Evolutionary conservation across 257 asterid genomes (phyloP).

Genomic region (Euphrasia confusa): DNA sequence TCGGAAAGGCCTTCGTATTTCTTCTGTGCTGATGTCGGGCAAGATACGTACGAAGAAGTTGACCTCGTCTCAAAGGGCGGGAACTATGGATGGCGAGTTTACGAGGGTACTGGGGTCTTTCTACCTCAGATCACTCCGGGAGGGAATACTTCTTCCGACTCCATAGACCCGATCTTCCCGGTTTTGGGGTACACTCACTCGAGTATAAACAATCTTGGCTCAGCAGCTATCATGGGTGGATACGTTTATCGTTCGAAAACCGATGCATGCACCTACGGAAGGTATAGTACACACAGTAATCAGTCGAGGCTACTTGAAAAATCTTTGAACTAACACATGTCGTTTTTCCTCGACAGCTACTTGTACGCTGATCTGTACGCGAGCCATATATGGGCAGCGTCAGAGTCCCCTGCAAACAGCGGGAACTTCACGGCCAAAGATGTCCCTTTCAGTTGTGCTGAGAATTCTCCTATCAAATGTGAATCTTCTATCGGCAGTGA

Average conservation of each 20-base stretch:
- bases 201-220: slow-evolving; percentile 56
- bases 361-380: slow-evolving; percentile 87
- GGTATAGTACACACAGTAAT: slow-evolving; percentile 27
- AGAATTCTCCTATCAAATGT: slow-evolving; percentile 71
- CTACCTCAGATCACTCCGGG: slow-evolving; percentile 50
- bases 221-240: slow-evolving; percentile 93
- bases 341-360: slow-evolving; percentile 48
- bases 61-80: slow-evolving; percentile 84
- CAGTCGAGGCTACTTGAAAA: too few relatives aligned
- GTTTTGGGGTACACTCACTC: slow-evolving; percentile 71
- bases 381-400: slow-evolving; percentile 66
- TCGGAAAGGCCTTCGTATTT: slow-evolving; percentile 85
- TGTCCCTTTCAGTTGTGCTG: slow-evolving; percentile 67
- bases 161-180: slow-evolving; percentile 71
- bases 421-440: slow-evolving; percentile 67
- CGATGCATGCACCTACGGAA: slow-evolving; percentile 88
- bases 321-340: slow-evolving; percentile 6
- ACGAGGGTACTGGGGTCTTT: slow-evolving; percentile 65
- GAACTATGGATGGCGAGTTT: slow-evolving; percentile 85
- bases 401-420: slow-evolving; percentile 61
- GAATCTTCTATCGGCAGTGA: slow-evolving; percentile 56
- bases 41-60: slow-evolving; percentile 88
- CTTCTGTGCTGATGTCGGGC: slow-evolving; percentile 72
- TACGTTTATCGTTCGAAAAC: slow-evolving; percentile 69
- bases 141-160: slow-evolving; percentile 47